These are phyloP conservation scores for Bruguiera sexangula DNA, from an alignment of 345 rosid genomes.

Conservation along the genomic window DNA sequence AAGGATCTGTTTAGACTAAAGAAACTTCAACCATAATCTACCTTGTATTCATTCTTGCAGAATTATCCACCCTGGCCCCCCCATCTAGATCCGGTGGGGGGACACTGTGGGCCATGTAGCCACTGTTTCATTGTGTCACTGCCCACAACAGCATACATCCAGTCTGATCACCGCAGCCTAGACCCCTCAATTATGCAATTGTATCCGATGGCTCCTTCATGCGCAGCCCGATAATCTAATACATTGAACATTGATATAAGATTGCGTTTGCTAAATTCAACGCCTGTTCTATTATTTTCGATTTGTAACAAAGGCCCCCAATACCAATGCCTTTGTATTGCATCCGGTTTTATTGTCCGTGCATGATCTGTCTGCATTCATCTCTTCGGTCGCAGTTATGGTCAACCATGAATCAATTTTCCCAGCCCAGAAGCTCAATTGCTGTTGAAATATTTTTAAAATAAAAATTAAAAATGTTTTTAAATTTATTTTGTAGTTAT, in stretches of 20 bases:
- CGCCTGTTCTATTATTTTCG: not conserved
- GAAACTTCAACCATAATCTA: no score
- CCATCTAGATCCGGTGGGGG: no score
- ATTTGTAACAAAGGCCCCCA: conserved; percentile 8
- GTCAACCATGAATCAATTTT: not conserved
- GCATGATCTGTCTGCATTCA: conserved; percentile 39
- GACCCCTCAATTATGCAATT: conserved; percentile 12
- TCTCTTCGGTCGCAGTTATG: conserved; percentile 6
- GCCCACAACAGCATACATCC: not conserved
- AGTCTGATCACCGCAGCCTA: conserved; percentile 11
- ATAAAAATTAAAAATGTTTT: no score
- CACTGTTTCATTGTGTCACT: conserved; percentile 1
- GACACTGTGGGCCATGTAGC: no score
- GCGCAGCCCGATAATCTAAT: conserved; percentile 40
- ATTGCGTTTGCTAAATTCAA: conserved; percentile 4
- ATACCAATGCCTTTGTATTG: conserved; percentile 24
- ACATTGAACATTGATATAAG: conserved; percentile 39
- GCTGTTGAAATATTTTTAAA: no score
- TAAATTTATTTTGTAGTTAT: no score
- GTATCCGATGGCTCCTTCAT: conserved; percentile 20
- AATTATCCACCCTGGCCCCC: no score
- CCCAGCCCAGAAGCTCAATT: not conserved
- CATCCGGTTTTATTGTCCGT: conserved; percentile 17
- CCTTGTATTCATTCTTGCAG: no score
- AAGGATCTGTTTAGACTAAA: no score